Evolutionary conservation across 2,329 filamentous ascomycete species (phyloP).

Genomic region (Ophidiomyces ophidiicola): DNA sequence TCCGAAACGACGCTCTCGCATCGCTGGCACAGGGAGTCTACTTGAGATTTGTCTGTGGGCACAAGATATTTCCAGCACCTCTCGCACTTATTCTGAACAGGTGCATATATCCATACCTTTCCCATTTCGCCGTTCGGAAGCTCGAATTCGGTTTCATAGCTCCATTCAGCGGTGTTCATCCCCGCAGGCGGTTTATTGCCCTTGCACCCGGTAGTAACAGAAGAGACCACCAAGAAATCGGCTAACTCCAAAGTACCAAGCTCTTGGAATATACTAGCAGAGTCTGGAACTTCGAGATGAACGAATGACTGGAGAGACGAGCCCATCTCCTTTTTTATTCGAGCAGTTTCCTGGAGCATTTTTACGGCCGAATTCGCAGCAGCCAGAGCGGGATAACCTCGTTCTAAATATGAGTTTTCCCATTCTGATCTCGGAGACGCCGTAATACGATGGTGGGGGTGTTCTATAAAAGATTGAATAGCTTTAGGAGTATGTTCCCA

Average conservation of each 20-base stretch:
- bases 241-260: constrained; percentile 41
- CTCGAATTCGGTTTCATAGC: constrained; percentile 33
- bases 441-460: constrained; percentile 35
- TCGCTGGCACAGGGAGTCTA: constrained; percentile 56
- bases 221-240: constrained; percentile 57
- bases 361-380: constrained; percentile 57
- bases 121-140: constrained; percentile 25
- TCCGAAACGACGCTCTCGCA: constrained; percentile 55
- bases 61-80: constrained; percentile 82
- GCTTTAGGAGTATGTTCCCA: constrained; percentile 63
- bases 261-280: constrained; percentile 20
- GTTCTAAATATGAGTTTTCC: constrained; percentile 39
- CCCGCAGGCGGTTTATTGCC: constrained; percentile 19
- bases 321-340: constrained; percentile 59
- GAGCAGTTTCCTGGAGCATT: constrained; percentile 58
- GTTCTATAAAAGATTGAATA: constrained; percentile 42
- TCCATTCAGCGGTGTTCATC: constrained; percentile 30
- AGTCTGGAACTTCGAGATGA: constrained; percentile 23
- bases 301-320: constrained; percentile 71
- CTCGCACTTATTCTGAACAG: constrained; percentile 57
- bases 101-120: constrained; percentile 34
- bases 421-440: constrained; percentile 25
- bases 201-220: constrained; percentile 41
- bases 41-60: constrained; percentile 28
- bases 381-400: constrained; percentile 31